Evolutionary conservation across 2,329 filamentous ascomycete genomes (phyloP), one percentile per base, ranked within the genome.

Genomic region (Nakataea oryzae): DNA sequence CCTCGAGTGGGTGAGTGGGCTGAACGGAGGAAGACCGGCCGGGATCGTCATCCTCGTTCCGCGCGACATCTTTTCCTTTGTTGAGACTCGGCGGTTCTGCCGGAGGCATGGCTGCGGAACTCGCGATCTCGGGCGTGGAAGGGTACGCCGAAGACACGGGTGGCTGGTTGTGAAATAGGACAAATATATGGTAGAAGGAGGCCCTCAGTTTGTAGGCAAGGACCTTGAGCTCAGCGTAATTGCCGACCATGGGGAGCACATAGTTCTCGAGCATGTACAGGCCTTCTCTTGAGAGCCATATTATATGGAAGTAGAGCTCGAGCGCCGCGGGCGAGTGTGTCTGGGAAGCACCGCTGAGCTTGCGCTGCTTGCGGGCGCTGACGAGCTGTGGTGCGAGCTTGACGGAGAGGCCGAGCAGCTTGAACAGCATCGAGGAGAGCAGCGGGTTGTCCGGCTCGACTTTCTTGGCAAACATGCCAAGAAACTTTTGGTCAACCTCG

Each of bases 401-500:
- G 63, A 96, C 88, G 3, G 93, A 96, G 17, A 97, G 82, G 1
- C 95, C 95, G 13, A 97, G 82, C 54, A 97, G 87, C 74, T 95
- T 95, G 76, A 92, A 97, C 58, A 99, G 83, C 73, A 91, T 92
- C 26, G 84, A 83, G 9, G 90, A 90, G 57, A 97, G 83, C 24
- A 93, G 81, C 3, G 90, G 87, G 70, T 93, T 95, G 68, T 90
- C 87, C 64, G 83, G 78, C 71, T 88, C 86, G 68, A 91, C 92
- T 65, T 86, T 83, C 75, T 87, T 89, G 73, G 95, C 93, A 72
- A 96, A 87, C 72, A 86, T 88, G 76, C 91, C 92, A 70, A 99
- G 83, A 76, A 96, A 96, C 78, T 97, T 99, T 78, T 96, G 93
- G 75, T 99, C 95, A 65, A 97, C 91, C 77, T 96, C 91, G 64